Evolutionary conservation across 768 basidiomycete species (phyloP), one percentile per base, ranked within the genome.

Genomic region (Mycena belliarum): DNA sequence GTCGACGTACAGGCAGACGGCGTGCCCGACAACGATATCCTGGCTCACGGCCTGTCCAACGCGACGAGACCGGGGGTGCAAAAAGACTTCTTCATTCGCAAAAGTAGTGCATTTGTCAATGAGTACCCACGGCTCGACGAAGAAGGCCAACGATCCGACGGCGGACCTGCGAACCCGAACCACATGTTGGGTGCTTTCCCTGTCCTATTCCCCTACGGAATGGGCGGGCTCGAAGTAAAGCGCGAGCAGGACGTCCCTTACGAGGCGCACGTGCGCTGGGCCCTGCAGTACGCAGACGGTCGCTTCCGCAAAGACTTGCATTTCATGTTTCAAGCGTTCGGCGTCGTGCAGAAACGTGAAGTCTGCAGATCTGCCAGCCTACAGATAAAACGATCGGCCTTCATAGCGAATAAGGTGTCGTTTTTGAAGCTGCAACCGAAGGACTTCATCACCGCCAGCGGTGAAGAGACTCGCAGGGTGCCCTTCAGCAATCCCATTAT

Each of bases 51-150:
- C 0, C 61, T 61, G 48, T 60, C 54, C 1, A 33, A 49, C 15
- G 28, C n/a, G 0, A 25, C 45, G 6, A 21, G 16, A 7, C 2
- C 6, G 14, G 14, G 29, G 6, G 14, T 6, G 7, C 29, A 32
- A 14, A 6, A 14, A 6, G 29, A 32, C 29, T 32, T 32, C 29
- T 14, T 1, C 12, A 59, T 70, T 18, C n/a, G 57, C 8, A 43
- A 66, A 25, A 64, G 72, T 0, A 64, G 64, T 28, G 49, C 58
- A 0, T 66, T 68, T 21, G n/a, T n/a, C n/a, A n/a, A n/a, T n/a
- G n/a, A n/a, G n/a, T n/a, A n/a, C n/a, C n/a, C n/a, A n/a, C n/a
- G 73, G 0, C 61, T 76, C 33, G 75, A 77, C 49, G 61, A 56
- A 0, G 45, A 46, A n/a, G n/a, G n/a, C n/a, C n/a, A n/a, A n/a